These are phyloP conservation scores for Pestalotiopsis sp. DNA, from an alignment of 2,329 filamentous ascomycete genomes.

Conservation along the genomic window DNA sequence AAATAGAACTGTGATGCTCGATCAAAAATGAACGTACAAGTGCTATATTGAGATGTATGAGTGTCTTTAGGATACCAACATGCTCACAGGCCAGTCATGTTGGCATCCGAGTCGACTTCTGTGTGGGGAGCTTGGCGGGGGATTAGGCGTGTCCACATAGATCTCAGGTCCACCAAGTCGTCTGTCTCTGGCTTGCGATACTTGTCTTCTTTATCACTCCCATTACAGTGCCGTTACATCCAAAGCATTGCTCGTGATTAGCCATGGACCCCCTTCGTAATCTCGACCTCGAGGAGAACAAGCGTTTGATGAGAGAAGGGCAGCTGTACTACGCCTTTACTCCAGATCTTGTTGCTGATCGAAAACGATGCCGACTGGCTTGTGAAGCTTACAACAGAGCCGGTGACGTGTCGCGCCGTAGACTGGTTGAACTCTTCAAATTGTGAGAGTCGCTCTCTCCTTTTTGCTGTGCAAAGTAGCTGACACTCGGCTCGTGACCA, in stretches of 20 bases:
- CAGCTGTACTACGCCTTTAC: conserved; percentile 77
- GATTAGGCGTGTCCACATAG: not conserved
- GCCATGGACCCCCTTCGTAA: conserved; percentile 24
- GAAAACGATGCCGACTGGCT: conserved; percentile 65
- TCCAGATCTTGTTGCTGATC: conserved; percentile 65
- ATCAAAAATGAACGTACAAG: not conserved
- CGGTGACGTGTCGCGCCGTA: conserved; percentile 61
- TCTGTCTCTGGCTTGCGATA: not conserved
- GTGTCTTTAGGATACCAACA: not conserved
- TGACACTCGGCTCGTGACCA: conserved; percentile 34
- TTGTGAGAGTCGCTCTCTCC: conserved; percentile 55
- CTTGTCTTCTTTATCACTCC: not conserved
- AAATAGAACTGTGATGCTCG: not conserved
- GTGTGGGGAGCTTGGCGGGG: not conserved
- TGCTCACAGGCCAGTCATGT: not conserved
- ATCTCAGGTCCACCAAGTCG: not conserved
- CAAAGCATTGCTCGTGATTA: not conserved
- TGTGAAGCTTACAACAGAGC: conserved; percentile 66
- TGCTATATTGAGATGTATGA: not conserved
- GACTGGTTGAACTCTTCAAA: conserved; percentile 69
- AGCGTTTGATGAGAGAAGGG: conserved; percentile 62
- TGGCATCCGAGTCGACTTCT: not conserved
- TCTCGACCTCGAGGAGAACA: conserved; percentile 50
- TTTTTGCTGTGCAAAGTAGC: not conserved
- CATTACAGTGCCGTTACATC: not conserved